Base-by-base conservation (phyloP, 352 stramenopile genomes). In the Phytophthora litchii region DNA sequence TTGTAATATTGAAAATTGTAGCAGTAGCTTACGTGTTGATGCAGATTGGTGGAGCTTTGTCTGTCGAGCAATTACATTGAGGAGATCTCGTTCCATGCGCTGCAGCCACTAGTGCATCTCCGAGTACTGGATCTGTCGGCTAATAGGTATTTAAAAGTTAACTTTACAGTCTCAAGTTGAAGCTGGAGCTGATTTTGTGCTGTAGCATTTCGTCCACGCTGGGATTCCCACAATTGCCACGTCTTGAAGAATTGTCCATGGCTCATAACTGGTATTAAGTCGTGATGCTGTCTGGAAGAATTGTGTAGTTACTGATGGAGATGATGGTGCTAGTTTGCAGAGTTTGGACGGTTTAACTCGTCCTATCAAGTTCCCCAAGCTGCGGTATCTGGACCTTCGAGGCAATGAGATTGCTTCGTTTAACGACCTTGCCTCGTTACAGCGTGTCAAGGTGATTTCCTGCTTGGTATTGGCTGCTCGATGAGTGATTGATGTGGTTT, bases 41-140 rank as follows among this genome's bases (percentile, higher is more conserved):
- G 45, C 45, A 83, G 70, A 29, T 56, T 94, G 8, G 61, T 76
- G 10, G 85, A 94, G 54, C 72, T 92, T 16, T 94, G 81, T 64
- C 66, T 94, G n/a, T 92, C 83, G 1, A 92, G 83, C 54, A 93
- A 92, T 50, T 78, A 46, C 49, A 84, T 94, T n/a, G 66, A 92
- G 72, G 79, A 88, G 31, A 64, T 89, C n/a, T 79, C 74, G 11
- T 88, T 88, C 40, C 61, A 80, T 19, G 70, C 80, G 11, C 55
- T 94, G 35, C 74, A 89, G 49, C 78, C 75, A 16, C 61, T 94
- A 4, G 66, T 76, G 37, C 81, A 85, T 40, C 52, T 94, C 29
- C 75, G 73, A 1, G 73, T 94, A 8, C 58, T 94, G 44, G 83
- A 94, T 58, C 55, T 94, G 6, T 92, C 85, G 0, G 81, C 80